A percentile compares a stretch with the other conserved stretches of the same genome.
These are phyloP conservation scores for Ganoderma lingzhi DNA, from an alignment of 1,284 basidiomycete genomes.

Conservation along the genomic window DNA sequence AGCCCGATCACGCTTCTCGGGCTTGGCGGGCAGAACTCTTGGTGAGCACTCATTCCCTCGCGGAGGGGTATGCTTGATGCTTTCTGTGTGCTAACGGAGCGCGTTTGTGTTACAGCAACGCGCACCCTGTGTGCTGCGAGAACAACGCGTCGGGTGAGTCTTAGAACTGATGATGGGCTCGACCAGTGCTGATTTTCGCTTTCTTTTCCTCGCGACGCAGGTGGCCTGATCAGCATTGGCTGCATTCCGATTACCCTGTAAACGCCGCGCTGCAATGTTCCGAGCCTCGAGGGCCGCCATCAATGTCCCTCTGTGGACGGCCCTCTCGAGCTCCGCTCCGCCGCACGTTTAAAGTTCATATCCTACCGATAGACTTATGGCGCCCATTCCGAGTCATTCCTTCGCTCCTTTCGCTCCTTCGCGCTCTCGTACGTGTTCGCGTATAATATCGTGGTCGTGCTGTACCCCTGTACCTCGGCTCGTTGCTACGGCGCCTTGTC, in stretches of 20 bases:
- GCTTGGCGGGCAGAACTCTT: background rate
- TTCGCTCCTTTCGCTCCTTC: background rate
- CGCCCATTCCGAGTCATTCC: background rate
- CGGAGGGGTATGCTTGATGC: background rate
- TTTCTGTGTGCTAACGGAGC: background rate
- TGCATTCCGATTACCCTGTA: conserved; percentile 29
- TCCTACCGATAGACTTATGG: background rate
- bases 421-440: background rate
- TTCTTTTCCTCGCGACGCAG: conserved; percentile 7
- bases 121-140: conserved; percentile 28
- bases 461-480: background rate
- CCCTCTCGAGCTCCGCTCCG: background rate
- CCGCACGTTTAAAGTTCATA: background rate
- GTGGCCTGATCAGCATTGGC: conserved; percentile 27
- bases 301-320: background rate
- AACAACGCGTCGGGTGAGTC: conserved; percentile 11
- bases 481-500: background rate
- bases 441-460: background rate
- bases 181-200: background rate
- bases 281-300: background rate
- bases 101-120: conserved; percentile 3
- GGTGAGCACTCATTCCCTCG: conserved; percentile 3
- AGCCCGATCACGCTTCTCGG: conserved; percentile 21
- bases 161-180: background rate
- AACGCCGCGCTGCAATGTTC: background rate